Base-by-base conservation (phyloP, 805 yeast species). In the Nakazawaea anatomiae region DNA sequence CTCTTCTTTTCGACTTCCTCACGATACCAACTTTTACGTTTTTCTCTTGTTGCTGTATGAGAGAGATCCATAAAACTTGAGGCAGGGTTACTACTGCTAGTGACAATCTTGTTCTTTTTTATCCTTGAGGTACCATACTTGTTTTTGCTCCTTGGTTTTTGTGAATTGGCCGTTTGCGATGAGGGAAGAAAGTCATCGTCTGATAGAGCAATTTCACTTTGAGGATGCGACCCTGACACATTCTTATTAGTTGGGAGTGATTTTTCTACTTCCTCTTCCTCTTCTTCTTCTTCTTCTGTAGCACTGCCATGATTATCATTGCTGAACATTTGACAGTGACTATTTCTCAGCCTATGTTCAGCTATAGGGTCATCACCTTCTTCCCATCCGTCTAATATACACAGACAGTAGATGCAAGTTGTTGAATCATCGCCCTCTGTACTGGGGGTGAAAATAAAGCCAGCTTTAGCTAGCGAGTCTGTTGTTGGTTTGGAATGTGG, bases 371-470 rank as follows among this genome's bases (percentile, higher is more conserved):
- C 80, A 64, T 88, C 94, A 2, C 69, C 73, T 1, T 65, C 61
- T 52, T 78, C 87, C 95, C 95, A 87, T 3, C 89, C 90, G 48
- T 85, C 86, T 12, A 79, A 66, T 0, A 84, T 75, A 18, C 76
- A 67, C 9, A 77, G 79, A 64, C 96, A 87, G 59, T 79, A 80
- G 55, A 78, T 70, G 61, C 96, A 87, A 2, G 78, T 69, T 1
- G 81, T 80, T 30, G 77, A 72, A 60, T 83, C 86, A 48, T 76
- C 81, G 12, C 64, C 63, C n/a, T 60, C 59, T 3, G 70, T 66
- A 30, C 62, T 55, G 1, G 89, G 86, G 9, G 72, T 67, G 60
- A 76, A 83, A 54, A 73, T 81, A 59, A 87, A 85, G 1, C 96
- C 95, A 35, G 82, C 79, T 32, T 72, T 74, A 2, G 81, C 80